These are phyloP conservation scores for Cryptosporidium sp. DNA, from an alignment of 169 alveolate species.

Conservation along the genomic window DNA sequence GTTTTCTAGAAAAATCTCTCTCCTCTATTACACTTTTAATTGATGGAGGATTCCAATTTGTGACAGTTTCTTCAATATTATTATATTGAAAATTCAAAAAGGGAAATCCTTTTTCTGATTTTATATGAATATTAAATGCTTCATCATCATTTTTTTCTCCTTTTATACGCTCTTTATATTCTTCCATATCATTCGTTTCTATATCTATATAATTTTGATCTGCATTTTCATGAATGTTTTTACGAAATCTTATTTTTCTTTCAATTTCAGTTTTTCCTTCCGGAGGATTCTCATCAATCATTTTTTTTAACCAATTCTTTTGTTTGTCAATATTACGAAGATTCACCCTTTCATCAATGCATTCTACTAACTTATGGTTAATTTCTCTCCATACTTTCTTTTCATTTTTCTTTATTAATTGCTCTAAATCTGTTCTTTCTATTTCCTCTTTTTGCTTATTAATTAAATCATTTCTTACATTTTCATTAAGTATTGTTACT, in stretches of 20 bases:
- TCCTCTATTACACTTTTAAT: constrained; percentile 15
- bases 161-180: background rate
- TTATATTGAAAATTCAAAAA: constrained; percentile 41
- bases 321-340: constrained; percentile 31
- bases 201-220: background rate
- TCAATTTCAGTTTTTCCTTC: background rate
- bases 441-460: constrained; percentile 8
- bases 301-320: constrained; percentile 28
- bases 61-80: constrained; percentile 30
- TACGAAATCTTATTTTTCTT: background rate
- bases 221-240: background rate
- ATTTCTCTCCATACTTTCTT: background rate
- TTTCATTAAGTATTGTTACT: constrained; percentile 13
- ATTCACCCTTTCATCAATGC: background rate
- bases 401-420: background rate
- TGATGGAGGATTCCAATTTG: constrained; percentile 66
- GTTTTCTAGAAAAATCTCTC: constrained; percentile 11
- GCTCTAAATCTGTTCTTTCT: background rate
- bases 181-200: background rate
- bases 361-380: constrained; percentile 2
- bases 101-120: constrained; percentile 61
- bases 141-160: background rate
- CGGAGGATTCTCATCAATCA: constrained; percentile 26
- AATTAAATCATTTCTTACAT: constrained; percentile 18
- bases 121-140: background rate